Evolutionary conservation across 2,329 filamentous ascomycete species (phyloP), one percentile per base, ranked within the genome.

Genomic region (Endocalyx cinctus): DNA sequence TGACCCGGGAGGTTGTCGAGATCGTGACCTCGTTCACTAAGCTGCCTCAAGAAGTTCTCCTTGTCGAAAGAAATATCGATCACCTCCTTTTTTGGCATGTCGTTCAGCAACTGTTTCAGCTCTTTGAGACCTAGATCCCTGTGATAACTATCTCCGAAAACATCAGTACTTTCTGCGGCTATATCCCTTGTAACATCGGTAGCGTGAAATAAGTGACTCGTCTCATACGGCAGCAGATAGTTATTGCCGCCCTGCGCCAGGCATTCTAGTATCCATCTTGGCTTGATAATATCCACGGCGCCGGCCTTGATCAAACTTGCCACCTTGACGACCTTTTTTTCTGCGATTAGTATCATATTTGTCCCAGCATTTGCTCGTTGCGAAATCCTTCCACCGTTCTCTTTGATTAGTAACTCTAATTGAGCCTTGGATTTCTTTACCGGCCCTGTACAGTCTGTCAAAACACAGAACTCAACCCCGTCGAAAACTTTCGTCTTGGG

Each of bases 231-330:
- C 5, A 94, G 74, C 6, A 95, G 60, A 10, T 83, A 72, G 4
- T 73, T 69, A 4, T 70, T 72, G 2, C 50, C 67, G 33, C 43
- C 71, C 60, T 58, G 77, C 57, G 73, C 72, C 20, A 94, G 69
- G 48, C 87, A 92, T 56, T 97, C 88, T 17, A 85, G 67, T 3
- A 97, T 64, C 92, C 92, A 98, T 5, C 68, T 71, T 0, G 89
- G 84, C 15, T 78, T 77, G 36, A 97, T 70, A 31, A 98, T 82
- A 46, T 87, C 81, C 6, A 76, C 70, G 0, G 75, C 67, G 4
- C 79, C 82, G 5, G 67, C 70, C 50, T 92, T 94, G 41, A 87
- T 79, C 7, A 96, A 61, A 8, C 86, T 88, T 2, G 86, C 85
- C 2, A 89, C 88, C 51, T 89, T 89, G 46, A 97, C 80, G 0